Base-by-base conservation (phyloP, 768 basidiomycete species). In the Boletus subcaerulescens region DNA sequence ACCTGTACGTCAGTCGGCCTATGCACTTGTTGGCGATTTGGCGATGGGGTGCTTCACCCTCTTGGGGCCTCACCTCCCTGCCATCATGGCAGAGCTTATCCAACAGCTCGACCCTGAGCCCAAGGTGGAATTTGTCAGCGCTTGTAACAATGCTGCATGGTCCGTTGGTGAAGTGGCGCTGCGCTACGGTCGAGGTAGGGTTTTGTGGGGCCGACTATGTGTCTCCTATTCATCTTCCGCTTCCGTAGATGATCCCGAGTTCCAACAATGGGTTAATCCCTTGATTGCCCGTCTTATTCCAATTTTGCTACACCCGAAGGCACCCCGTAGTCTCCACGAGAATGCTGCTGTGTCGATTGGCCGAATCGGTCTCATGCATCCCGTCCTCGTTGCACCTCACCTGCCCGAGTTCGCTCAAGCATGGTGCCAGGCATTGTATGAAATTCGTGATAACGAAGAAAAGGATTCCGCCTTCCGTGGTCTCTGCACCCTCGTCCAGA, bases 131-230 rank as follows among this genome's bases (percentile, higher is more conserved):
- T 93, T 94, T 65, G 85, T 98, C 58, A 95, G 93, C 61, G 97
- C 96, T 6, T 95, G 93, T 70, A 99, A 99, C 73, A 99, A 99
- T 67, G 97, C 97, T 11, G 96, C 96, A 1, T 99, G 97, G 97
- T 94, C 93, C n/a, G 94, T 97, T 29, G 97, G 97, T 42, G 97
- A 99, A 72, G 93, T 99, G 32, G 93, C 97, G 9, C 74, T 99
- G 58, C 91, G 93, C 45, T 94, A 91, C 67, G 91, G 93, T 49
- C 78, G 84, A 60, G 87, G 91, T 89, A 66, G 53, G 50, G 50
- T 31, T 50, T 61, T 5, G 20, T 42, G 18, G 18, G 13, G 17
- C 48, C 9, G 14, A 45, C 48, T 20, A 2, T 26, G 26, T 31
- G 24, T 52, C 44, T 40, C 39, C 45, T 15, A 18, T 53, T 53